Conservation (phyloP, 768 basidiomycete species). For the Ephemerocybe angulata region DNA sequence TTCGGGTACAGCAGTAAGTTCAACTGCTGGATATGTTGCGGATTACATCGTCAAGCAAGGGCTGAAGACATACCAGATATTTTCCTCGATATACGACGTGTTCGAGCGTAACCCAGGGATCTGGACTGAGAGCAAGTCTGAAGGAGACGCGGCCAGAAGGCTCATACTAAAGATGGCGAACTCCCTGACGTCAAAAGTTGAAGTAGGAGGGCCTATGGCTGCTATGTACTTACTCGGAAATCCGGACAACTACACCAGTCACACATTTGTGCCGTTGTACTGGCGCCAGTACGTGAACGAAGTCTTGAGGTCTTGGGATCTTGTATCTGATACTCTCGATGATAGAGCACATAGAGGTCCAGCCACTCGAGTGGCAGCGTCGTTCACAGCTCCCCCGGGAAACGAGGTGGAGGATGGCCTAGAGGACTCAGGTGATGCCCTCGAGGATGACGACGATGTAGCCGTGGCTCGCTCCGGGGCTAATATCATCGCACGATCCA, state of each 20-base stretch:
- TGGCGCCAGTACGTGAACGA: constrained; percentile 15
- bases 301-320: no score
- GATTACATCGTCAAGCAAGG: constrained; percentile 41
- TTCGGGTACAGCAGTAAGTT: constrained; percentile 39
- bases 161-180: constrained; percentile 23
- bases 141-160: not conserved
- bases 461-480: not conserved
- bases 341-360: not conserved
- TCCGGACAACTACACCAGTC: constrained; percentile 30
- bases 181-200: constrained; percentile 19
- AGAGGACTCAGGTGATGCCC: not conserved
- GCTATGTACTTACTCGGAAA: constrained; percentile 21
- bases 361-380: no score
- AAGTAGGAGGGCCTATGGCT: constrained; percentile 27
- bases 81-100: constrained; percentile 27
- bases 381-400: not conserved
- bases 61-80: constrained; percentile 37
- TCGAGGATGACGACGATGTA: not conserved
- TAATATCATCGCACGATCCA: not conserved
- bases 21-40: constrained; percentile 34
- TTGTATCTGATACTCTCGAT: not conserved
- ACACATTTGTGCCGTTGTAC: constrained; percentile 22
- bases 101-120: constrained; percentile 24
- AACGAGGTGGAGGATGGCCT: not conserved
- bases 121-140: constrained; percentile 7